Evolutionary conservation across 2,329 filamentous ascomycete genomes (phyloP).

Genomic region (Alternaria angustiovoidea): DNA sequence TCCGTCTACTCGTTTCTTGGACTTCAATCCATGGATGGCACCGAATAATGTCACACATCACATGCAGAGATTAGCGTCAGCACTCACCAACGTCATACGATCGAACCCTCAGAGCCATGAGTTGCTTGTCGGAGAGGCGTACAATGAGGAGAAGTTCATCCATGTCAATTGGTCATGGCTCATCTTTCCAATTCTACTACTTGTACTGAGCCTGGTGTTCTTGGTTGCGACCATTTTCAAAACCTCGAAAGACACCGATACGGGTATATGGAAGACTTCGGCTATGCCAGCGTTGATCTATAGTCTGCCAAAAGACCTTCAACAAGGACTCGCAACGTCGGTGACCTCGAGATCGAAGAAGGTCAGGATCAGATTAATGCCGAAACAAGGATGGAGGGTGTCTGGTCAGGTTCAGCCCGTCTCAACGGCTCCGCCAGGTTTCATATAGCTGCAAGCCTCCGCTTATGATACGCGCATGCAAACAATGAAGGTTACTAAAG

Average conservation of each 20-base stretch:
- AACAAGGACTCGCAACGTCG: neutral
- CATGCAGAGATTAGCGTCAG: too few species aligned
- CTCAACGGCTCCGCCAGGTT: constrained; percentile 1
- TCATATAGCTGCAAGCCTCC: constrained; percentile 1
- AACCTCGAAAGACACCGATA: constrained; percentile 21
- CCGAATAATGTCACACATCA: too few species aligned
- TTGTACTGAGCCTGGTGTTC: constrained; percentile 33
- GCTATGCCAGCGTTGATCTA: constrained; percentile 41
- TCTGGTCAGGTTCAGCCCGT: constrained; percentile 18
- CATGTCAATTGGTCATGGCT: constrained; percentile 24
- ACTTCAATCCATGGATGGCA: too few species aligned
- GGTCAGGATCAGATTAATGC: constrained; percentile 22
- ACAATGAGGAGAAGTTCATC: too few species aligned
- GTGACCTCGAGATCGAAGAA: neutral
- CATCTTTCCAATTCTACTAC: constrained; percentile 30
- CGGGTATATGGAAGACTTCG: constrained; percentile 44
- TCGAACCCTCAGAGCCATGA: too few species aligned
- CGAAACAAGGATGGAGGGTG: constrained; percentile 30
- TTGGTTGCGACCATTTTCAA: constrained; percentile 34
- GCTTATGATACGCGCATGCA: neutral
- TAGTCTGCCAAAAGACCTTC: constrained; percentile 28
- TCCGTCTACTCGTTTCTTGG: too few species aligned
- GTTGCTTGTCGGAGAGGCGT: too few species aligned
- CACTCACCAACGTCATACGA: too few species aligned
- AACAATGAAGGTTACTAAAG: too few species aligned